Evolutionary conservation across 2,329 filamentous ascomycete species (phyloP).

Genomic region (Fusarium dimerum): DNA sequence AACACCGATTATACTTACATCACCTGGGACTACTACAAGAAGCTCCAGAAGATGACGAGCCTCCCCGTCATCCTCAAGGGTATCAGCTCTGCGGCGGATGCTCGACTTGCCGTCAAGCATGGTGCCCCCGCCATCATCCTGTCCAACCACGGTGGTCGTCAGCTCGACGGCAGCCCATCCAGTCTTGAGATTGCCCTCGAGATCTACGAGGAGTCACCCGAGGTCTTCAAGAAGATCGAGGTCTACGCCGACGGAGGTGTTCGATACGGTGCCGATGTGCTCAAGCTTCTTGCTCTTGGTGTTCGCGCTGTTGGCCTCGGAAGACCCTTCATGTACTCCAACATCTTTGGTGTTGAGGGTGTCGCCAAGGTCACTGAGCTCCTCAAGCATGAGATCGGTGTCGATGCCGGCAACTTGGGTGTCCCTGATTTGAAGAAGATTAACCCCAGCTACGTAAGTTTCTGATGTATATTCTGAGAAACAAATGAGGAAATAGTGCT

Average conservation of each 20-base stretch:
- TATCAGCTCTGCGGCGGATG: slow-evolving; percentile 39
- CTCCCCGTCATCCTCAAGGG: slow-evolving; percentile 45
- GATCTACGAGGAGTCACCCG: slow-evolving; percentile 39
- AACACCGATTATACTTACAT: slow-evolving; percentile 28
- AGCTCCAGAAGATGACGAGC: slow-evolving; percentile 36
- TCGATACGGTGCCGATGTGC: slow-evolving; percentile 43
- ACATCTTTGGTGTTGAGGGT: slow-evolving; percentile 51
- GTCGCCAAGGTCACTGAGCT: slow-evolving; percentile 46
- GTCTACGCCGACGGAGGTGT: slow-evolving; percentile 45
- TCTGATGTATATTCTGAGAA: fast-evolving
- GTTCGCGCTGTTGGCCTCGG: slow-evolving; percentile 49
- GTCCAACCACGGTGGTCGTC: slow-evolving; percentile 46
- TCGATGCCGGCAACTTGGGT: slow-evolving; percentile 47
- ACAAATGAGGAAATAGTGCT: not conserved
- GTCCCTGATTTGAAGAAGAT: slow-evolving; percentile 40
- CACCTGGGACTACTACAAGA: slow-evolving; percentile 40
- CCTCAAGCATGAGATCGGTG: slow-evolving; percentile 51
- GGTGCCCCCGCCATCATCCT: slow-evolving; percentile 38
- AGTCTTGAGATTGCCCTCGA: slow-evolving; percentile 41
- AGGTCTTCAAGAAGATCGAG: slow-evolving; percentile 41
- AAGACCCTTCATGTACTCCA: slow-evolving; percentile 54
- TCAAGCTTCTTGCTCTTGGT: slow-evolving; percentile 46
- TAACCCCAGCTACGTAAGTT: slow-evolving; percentile 28
- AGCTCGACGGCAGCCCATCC: slow-evolving; percentile 42
- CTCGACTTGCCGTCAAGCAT: slow-evolving; percentile 35